A percentile compares a stretch with the other conserved stretches of the same genome.
phyloP scores from a whole-genome alignment of 2,329 filamentous ascomycete species.

The Verticillium nonalfalfae region DNA sequence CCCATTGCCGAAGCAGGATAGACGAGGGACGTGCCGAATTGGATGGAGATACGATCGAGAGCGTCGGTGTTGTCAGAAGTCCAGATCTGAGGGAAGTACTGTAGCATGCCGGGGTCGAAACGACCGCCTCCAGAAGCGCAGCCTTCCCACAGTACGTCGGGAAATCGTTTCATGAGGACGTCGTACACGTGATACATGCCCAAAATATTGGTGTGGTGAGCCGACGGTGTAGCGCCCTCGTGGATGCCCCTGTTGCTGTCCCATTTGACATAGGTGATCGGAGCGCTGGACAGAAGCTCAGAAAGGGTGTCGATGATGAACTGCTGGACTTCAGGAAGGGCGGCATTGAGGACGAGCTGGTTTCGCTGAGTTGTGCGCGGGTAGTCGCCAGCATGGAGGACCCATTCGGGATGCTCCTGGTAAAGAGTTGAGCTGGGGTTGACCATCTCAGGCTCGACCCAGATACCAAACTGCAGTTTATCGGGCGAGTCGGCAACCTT shows the following conservation, averaged over 20 bases:
- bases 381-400: slow-evolving; percentile 49
- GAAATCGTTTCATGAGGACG: slow-evolving; percentile 51
- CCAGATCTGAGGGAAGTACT: slow-evolving; percentile 62
- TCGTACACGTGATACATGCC: slow-evolving; percentile 59
- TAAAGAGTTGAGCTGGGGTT: slow-evolving; percentile 57
- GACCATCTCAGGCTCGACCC: slow-evolving; percentile 65
- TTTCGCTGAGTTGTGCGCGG: slow-evolving; percentile 47
- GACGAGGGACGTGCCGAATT: slow-evolving; percentile 56
- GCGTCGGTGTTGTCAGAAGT: slow-evolving; percentile 61
- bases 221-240: slow-evolving; percentile 47
- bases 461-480: slow-evolving; percentile 54
- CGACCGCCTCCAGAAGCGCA: slow-evolving; percentile 60
- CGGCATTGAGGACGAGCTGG: slow-evolving; percentile 57
- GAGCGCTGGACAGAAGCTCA: slow-evolving; percentile 43
- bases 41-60: slow-evolving; percentile 53
- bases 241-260: slow-evolving; percentile 62
- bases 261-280: slow-evolving; percentile 60
- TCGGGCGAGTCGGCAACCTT: slow-evolving; percentile 37
- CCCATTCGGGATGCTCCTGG: slow-evolving; percentile 57
- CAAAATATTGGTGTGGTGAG: slow-evolving; percentile 54
- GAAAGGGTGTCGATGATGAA: slow-evolving; percentile 53
- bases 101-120: slow-evolving; percentile 56
- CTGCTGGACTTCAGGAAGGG: slow-evolving; percentile 54
- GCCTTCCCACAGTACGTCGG: slow-evolving; percentile 58
- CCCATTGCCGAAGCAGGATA: slow-evolving; percentile 60